Evolutionary conservation across 2,329 filamentous ascomycete species (phyloP).

Genomic region (Paecilomyces sp.): DNA sequence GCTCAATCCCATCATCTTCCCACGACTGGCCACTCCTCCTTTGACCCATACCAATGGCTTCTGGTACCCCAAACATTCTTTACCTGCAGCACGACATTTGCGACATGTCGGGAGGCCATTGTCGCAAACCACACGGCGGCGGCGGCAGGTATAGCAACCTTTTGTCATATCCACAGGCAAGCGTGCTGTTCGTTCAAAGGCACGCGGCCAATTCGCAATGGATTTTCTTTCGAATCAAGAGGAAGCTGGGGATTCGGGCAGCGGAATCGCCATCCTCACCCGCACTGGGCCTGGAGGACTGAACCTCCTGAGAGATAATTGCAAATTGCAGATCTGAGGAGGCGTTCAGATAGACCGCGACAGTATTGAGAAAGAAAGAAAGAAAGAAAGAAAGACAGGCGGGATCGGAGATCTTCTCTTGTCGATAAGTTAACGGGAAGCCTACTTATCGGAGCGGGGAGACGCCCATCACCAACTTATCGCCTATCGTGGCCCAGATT

Average conservation of each 20-base stretch:
- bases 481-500: background rate
- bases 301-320: background rate
- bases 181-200: background rate
- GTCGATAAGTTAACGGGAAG: background rate
- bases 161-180: slow-evolving; percentile 26
- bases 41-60: slow-evolving; percentile 38
- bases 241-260: background rate
- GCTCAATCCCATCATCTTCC: slow-evolving; percentile 47
- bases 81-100: slow-evolving; percentile 36
- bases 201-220: background rate
- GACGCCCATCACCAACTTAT: background rate
- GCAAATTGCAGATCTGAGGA: background rate
- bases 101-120: slow-evolving; percentile 35
- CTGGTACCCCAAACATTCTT: slow-evolving; percentile 37
- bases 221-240: background rate
- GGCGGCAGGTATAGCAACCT: slow-evolving; percentile 39
- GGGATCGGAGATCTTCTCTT: background rate
- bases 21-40: slow-evolving; percentile 37
- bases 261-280: background rate
- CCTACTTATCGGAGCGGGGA: background rate
- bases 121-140: slow-evolving; percentile 37
- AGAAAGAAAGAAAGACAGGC: background rate
- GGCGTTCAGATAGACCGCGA: background rate
- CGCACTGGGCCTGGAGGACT: background rate
- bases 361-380: background rate